Percentiles rank a stretch among this genome's conserved stretches.
phyloP scores from a whole-genome alignment of 495 filamentous ascomycete genomes.

The Penicillium mononematosum region DNA sequence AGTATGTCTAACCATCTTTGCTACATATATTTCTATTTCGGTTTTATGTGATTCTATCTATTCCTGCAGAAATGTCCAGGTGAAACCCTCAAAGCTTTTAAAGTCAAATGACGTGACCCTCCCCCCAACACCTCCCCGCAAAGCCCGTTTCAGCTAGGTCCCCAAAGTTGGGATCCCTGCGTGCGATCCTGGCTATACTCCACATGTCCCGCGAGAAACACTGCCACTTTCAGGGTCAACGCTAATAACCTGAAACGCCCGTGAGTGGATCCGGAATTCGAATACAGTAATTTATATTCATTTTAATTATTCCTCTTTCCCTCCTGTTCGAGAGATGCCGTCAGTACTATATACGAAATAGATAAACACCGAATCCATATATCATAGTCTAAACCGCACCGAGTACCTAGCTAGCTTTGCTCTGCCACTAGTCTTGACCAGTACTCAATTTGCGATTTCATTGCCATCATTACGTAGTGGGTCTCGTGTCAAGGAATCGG shows the following conservation, averaged over 20 bases:
- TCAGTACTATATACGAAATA: not conserved
- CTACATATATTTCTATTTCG: too few species aligned
- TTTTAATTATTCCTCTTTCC: not conserved
- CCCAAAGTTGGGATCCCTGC: slow-evolving; percentile 29
- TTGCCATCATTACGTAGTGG: slow-evolving; percentile 10
- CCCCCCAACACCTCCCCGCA: slow-evolving; percentile 26
- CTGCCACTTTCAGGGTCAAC: slow-evolving; percentile 41
- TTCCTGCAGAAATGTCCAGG: not conserved
- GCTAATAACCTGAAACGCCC: slow-evolving; percentile 41
- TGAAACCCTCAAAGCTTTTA: not conserved
- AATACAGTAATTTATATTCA: not conserved
- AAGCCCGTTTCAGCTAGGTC: slow-evolving; percentile 26
- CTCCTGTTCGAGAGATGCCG: not conserved
- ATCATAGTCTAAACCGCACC: not conserved
- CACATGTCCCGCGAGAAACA: slow-evolving; percentile 30
- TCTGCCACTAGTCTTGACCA: not conserved
- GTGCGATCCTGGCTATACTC: slow-evolving; percentile 38
- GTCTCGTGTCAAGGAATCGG: not conserved
- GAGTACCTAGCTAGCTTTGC: not conserved
- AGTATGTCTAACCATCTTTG: not conserved
- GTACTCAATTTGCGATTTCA: not conserved
- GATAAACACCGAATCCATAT: not conserved
- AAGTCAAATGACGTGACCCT: slow-evolving; percentile 14
- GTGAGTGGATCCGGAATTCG: not conserved
- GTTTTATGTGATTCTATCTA: too few species aligned